Evolutionary conservation across 495 filamentous ascomycete species (phyloP), one percentile per base, ranked within the genome.

Genomic region (Astrothelium macrocarpum): DNA sequence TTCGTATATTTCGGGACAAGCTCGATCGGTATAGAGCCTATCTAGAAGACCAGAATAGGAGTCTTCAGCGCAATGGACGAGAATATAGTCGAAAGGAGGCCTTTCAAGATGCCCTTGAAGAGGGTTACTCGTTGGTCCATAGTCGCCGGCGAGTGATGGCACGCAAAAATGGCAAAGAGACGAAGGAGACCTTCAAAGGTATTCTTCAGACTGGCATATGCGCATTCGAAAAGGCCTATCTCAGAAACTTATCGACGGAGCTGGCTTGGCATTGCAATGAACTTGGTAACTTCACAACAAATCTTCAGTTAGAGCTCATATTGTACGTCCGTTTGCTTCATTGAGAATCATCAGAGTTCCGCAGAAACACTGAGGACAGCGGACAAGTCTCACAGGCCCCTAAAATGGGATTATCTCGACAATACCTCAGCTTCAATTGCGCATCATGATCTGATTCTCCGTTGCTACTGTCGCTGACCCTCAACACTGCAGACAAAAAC

Each of bases 1-100:
- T 66, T 49, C 60, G 64, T 36, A 49, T 45, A 20, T 43, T 66
- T 7, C 26, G 59, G 32, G 59, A 61, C 39, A 23, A 63, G 42
- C 59, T 61, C 28, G 32, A 61, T 18, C 4, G 59, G 32, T 42
- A n/a, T 10, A 34, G 39, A 5, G 29, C 39, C 25, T 18, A 12
- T 16, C 42, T 61, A 5, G 2, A 26, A n/a, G 59, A 5, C 32
- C 59, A 39, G 59, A 26, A 61, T n/a, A 7, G 14, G 10, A 61
- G n/a, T n/a, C 32, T 18, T 12, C 28, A 9, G 9, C 26, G 31
- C 26, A 60, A 20, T 18, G 59, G 59, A 32, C 32, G 26, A 42
- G 3, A 26, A 7, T 61, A 61, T 61, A 11, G 28, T 23, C 28
- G 59, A n/a, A 14, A 42, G 32, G 25, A 61, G 32, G 59, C 59